Evolutionary conservation across 495 filamentous ascomycete species (phyloP), one percentile per base, ranked within the genome.

Genomic region (Clohesyomyces aquaticus): DNA sequence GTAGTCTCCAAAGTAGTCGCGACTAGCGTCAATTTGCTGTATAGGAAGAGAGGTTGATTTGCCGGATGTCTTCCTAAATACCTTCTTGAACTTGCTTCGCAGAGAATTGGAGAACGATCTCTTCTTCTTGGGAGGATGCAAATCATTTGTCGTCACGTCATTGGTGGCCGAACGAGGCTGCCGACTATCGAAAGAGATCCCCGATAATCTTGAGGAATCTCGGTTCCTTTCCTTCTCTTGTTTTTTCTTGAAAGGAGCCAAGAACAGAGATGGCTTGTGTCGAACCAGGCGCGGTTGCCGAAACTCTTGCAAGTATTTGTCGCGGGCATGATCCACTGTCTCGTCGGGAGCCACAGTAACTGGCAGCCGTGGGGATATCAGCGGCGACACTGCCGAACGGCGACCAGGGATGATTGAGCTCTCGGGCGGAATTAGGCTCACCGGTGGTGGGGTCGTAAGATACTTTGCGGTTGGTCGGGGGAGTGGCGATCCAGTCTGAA

Each of bases 231-330:
- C 54, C 51, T 66, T 71, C 43, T 68, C 60, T 50, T 71, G 66
- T 14, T 66, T 54, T 49, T 73, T 74, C 59, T 71, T 68, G 64
- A 76, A 76, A 2, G 74, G 68, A 3, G 66, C 70, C 0, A 74
- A 50, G 47, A 76, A 69, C 50, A 74, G 62, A 1, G 74, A 76
- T 27, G 70, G 73, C n/a, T 68, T 63, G 47, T 73, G 58, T 11
- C 63, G 54, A 16, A 76, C 61, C 46, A 67, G 65, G 21, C 70
- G 63, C 6, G 16, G 43, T 56, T 70, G 26, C 60, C 75, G 72
- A 42, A 75, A 72, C 52, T 72, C 72, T 46, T 72, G 72, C 8
- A 76, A 60, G 45, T 66, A 73, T 32, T 59, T 71, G 61, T 76
- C 74, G 27, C 73, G 29, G 0, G 56, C 62, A 38, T 65, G 49